Percentiles rank a stretch among this genome's conserved stretches.
phyloP scores from a whole-genome alignment of 2,329 filamentous ascomycete species.

The Venturia effusa region DNA sequence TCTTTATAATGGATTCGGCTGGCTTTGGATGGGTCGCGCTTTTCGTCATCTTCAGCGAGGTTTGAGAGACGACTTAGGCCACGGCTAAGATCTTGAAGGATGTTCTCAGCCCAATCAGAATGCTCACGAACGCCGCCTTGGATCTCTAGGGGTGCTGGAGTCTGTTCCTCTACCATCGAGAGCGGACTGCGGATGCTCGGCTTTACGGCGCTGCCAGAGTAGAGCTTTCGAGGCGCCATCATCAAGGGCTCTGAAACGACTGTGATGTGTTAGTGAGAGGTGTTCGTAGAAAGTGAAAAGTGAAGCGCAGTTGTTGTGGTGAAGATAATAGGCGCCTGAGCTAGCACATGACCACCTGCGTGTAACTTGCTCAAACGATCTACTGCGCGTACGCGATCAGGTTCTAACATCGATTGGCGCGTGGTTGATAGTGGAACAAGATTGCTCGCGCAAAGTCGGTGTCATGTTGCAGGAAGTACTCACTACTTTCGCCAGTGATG shows the following conservation, averaged over 20 bases:
- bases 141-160: background rate
- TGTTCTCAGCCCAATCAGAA: slow-evolving; percentile 20
- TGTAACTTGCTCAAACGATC: background rate
- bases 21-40: slow-evolving; percentile 16
- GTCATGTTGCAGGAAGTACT: slow-evolving; percentile 1
- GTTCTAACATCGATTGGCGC: background rate
- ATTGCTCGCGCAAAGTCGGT: background rate
- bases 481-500: slow-evolving; percentile 4
- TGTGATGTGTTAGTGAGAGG: background rate
- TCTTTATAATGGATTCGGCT: slow-evolving; percentile 21
- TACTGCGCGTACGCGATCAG: background rate
- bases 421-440: background rate
- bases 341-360: background rate
- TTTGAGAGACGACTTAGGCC: slow-evolving; percentile 21
- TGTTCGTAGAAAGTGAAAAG: background rate
- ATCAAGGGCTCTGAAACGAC: background rate
- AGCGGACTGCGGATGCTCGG: background rate
- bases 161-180: background rate
- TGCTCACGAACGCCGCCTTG: slow-evolving; percentile 16
- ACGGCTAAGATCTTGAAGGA: slow-evolving; percentile 20
- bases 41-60: slow-evolving; percentile 22
- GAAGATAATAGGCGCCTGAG: background rate
- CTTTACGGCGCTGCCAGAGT: background rate
- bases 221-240: background rate
- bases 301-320: background rate